Percentiles rank a stretch among this genome's conserved stretches.
Conservation (phyloP, 2,329 filamentous ascomycete genomes). For the Ilyonectria sp. region DNA sequence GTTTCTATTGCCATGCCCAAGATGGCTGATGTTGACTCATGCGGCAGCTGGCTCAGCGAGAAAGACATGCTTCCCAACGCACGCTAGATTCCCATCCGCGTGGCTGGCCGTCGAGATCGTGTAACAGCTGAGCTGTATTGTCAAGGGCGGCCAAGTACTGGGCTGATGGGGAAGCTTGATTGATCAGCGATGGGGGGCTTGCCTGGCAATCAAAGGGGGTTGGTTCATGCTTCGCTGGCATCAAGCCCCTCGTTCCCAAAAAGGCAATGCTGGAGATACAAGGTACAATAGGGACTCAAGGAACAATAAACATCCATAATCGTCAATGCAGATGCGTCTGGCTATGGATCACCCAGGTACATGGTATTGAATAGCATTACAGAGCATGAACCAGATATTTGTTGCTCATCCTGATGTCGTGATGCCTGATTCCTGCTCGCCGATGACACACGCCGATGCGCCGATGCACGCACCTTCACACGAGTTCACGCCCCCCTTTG, state of each 20-base stretch:
- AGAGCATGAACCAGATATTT: background rate
- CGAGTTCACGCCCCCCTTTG: background rate
- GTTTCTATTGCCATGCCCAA: no score
- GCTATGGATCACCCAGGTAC: background rate
- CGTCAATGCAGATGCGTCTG: background rate
- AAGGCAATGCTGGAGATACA: slow-evolving; percentile 14
- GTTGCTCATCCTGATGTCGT: slow-evolving; percentile 15
- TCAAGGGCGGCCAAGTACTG: background rate
- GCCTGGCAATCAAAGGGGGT: slow-evolving; percentile 15
- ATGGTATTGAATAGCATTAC: background rate
- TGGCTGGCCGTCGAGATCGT: slow-evolving; percentile 13
- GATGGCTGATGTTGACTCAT: slow-evolving; percentile 1
- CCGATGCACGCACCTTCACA: slow-evolving; percentile 15
- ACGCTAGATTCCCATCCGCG: background rate
- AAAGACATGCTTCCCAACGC: background rate
- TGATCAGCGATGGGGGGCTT: slow-evolving; percentile 25
- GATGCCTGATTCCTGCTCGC: slow-evolving; percentile 15
- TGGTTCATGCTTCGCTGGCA: slow-evolving; percentile 29
- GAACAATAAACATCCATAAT: background rate
- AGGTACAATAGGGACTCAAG: background rate
- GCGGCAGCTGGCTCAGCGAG: slow-evolving; percentile 6
- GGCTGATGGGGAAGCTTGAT: slow-evolving; percentile 17
- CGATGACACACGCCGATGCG: slow-evolving; percentile 30
- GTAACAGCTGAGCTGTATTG: background rate
- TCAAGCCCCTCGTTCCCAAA: slow-evolving; percentile 8